These are phyloP conservation scores for Lactarius indigo DNA, from an alignment of 768 basidiomycete genomes.

Conservation along the genomic window DNA sequence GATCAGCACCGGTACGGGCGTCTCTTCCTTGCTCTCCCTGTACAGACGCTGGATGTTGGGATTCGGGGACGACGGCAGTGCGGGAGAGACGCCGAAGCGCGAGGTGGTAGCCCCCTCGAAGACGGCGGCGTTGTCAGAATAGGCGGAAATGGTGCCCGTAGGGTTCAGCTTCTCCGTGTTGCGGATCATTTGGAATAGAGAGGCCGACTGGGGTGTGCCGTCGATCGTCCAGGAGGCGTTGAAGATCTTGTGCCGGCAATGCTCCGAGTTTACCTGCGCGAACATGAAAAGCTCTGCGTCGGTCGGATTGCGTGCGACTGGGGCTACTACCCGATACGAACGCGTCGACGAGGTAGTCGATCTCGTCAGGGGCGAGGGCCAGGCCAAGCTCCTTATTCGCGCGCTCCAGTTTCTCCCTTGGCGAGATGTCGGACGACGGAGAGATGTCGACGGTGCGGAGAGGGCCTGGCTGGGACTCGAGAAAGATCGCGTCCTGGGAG, in stretches of 20 bases:
- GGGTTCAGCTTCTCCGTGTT: slow-evolving; percentile 83
- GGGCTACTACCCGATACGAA: slow-evolving; percentile 70
- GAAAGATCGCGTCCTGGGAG: slow-evolving; percentile 52
- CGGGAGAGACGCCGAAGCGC: slow-evolving; percentile 59
- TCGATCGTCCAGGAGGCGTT: slow-evolving; percentile 96
- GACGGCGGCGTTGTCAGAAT: slow-evolving; percentile 98
- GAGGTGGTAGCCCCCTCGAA: slow-evolving; percentile 72
- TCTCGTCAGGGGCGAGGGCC: slow-evolving; percentile 85
- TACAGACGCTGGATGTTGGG: slow-evolving; percentile 43
- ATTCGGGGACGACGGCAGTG: slow-evolving; percentile 26
- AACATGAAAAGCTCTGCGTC: slow-evolving; percentile 99
- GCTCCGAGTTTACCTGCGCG: slow-evolving; percentile 99
- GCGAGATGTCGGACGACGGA: slow-evolving; percentile 34
- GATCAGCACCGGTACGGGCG: slow-evolving; percentile 88
- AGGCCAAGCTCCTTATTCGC: slow-evolving; percentile 88
- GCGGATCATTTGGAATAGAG: slow-evolving; percentile 95
- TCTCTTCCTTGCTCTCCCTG: slow-evolving; percentile 54
- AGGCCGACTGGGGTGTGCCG: slow-evolving; percentile 54
- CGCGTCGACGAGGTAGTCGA: slow-evolving; percentile 83
- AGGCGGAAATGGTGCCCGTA: slow-evolving; percentile 87
- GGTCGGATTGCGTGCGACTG: slow-evolving; percentile 80
- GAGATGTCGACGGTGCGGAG: slow-evolving; percentile 68
- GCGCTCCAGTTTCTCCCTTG: slow-evolving; percentile 59
- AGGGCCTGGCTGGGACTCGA: slow-evolving; percentile 58
- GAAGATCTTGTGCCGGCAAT: slow-evolving; percentile 99